Evolutionary conservation across 495 filamentous ascomycete species (phyloP), one percentile per base, ranked within the genome.

Genomic region (Tuber microsphaerosporum): DNA sequence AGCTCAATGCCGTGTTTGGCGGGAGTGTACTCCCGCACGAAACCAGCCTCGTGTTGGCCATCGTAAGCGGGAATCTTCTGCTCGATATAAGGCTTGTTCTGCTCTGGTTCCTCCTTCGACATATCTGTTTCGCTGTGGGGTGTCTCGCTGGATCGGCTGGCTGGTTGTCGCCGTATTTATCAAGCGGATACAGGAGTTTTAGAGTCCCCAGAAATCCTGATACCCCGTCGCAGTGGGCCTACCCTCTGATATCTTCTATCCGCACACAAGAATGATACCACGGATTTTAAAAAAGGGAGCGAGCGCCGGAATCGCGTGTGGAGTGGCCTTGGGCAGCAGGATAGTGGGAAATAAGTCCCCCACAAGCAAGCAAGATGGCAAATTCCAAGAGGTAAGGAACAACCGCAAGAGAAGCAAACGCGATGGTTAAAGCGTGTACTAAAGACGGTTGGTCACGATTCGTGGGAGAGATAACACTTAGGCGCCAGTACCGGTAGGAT

Each of bases 1-100:
- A 86, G 73, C 71, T 80, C 84, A 51, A 85, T 81, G 41, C 85
- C 85, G 80, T 84, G 78, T 26, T 82, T 82, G 20, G 45, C 70
- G 20, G 73, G 69, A 6, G 80, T 46, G 70, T 77, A 80, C 48
- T 82, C 81, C 44, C 68, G 71, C 12, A 82, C 56, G 46, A 75
- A 82, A 19, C 80, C 56, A 17, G 44, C 70, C 56, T 73, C 69
- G 31, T 72, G 69, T 19, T 74, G 70, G 8, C 14, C 39, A 26
- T 39, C 43, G 43, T 75, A 48, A 71, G 61, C 61, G 14, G 70
- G 22, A 22, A 44, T 10, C 39, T 14, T 31, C 14, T 39, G 31
- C 41, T 65, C 39, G 31, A 46, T n/a, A n/a, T 34, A 48, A 31
- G 65, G 45, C 1, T 37, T 56, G 26, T 75, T 71, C 0, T 42